Percentiles rank a stretch among this genome's conserved stretches.
Conservation (phyloP, 495 filamentous ascomycete genomes). For the Penicillium atrosanguineum region DNA sequence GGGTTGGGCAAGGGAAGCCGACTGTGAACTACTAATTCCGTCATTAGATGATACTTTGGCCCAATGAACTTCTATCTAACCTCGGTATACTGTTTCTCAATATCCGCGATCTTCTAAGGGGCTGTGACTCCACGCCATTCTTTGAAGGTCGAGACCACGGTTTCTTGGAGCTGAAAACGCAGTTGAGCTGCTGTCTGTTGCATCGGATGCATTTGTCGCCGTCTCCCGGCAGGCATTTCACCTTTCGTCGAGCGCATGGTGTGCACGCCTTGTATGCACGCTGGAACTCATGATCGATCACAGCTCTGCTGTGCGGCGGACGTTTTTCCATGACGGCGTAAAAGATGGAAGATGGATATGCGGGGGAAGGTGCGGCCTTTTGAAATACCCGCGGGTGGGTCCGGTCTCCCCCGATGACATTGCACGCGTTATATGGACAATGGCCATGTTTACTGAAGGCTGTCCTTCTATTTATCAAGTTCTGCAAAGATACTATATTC, state of each 20-base stretch:
- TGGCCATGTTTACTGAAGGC: too few species aligned
- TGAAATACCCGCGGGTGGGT: slow-evolving; percentile 6
- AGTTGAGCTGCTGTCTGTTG: slow-evolving; percentile 17
- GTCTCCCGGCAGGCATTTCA: slow-evolving; percentile 20
- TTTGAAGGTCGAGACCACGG: slow-evolving; percentile 21
- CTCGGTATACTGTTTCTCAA: background rate
- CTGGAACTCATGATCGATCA: slow-evolving; percentile 22
- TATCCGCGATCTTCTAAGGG: background rate
- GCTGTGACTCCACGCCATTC: background rate
- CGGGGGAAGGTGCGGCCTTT: slow-evolving; percentile 9
- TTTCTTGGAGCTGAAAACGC: slow-evolving; percentile 19
- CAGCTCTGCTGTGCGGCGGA: slow-evolving; percentile 3
- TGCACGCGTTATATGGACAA: too few species aligned
- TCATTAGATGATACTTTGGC: too few species aligned
- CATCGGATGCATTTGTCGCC: slow-evolving; percentile 20
- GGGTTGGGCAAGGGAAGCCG: background rate
- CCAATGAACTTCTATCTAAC: background rate
- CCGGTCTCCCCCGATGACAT: too few species aligned
- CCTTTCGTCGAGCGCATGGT: slow-evolving; percentile 28
- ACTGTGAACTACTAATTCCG: background rate
- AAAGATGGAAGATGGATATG: background rate
- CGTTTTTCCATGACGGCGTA: slow-evolving; percentile 4
- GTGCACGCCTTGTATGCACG: slow-evolving; percentile 29
- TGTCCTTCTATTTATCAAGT: too few species aligned
- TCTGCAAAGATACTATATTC: too few species aligned